phyloP scores from a whole-genome alignment of 805 yeast genomes.

The Barnettozyma sucrosica region DNA sequence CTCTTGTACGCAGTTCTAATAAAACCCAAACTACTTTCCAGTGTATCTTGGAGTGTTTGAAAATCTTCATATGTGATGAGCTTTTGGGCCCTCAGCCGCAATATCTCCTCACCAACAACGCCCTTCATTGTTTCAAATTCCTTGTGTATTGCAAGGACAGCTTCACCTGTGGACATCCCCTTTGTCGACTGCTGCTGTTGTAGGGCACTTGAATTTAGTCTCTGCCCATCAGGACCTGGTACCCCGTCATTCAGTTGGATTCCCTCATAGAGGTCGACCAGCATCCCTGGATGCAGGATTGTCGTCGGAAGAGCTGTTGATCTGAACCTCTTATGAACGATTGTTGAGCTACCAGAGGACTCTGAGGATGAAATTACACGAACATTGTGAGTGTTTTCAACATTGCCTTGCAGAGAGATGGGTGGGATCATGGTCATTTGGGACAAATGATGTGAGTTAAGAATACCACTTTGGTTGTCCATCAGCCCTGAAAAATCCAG shows the following conservation, averaged over 20 bases:
- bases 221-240: background rate
- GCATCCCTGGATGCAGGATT: slow-evolving; percentile 9
- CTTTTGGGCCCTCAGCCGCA: slow-evolving; percentile 16
- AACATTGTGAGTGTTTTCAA: background rate
- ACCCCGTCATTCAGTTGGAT: background rate
- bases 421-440: slow-evolving; percentile 5
- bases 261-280: slow-evolving; percentile 9
- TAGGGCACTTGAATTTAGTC: background rate
- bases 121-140: slow-evolving; percentile 20
- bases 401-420: slow-evolving; percentile 1
- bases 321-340: slow-evolving; percentile 1
- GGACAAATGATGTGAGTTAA: slow-evolving; percentile 4
- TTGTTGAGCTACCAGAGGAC: background rate
- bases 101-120: slow-evolving; percentile 18
- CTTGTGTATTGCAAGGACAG: slow-evolving; percentile 18
- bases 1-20: slow-evolving; percentile 21
- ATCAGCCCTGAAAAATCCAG: slow-evolving; percentile 9
- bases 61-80: slow-evolving; percentile 18
- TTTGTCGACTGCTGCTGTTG: background rate
- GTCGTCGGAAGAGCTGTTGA: slow-evolving; percentile 6
- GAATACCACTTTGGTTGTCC: slow-evolving; percentile 2
- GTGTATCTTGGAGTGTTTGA: slow-evolving; percentile 12
- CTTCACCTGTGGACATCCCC: slow-evolving; percentile 18
- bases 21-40: slow-evolving; percentile 18
- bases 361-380: slow-evolving; percentile 2